Evolutionary conservation across 2,329 filamentous ascomycete species (phyloP), one percentile per base, ranked within the genome.

Genomic region (Nothomitra cinnamomea): DNA sequence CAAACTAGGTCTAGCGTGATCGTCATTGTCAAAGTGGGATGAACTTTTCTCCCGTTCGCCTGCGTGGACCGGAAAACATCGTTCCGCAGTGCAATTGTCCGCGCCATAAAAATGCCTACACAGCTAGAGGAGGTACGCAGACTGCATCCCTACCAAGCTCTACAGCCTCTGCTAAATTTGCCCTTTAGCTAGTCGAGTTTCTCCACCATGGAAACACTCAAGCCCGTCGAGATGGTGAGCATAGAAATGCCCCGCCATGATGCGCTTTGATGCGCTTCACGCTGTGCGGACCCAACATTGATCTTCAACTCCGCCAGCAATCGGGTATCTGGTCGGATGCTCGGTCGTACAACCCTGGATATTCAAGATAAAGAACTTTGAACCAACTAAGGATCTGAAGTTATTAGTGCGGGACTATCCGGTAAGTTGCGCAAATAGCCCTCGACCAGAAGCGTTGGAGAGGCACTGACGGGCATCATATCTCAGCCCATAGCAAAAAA

Each of bases 201-300:
- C 85, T 96, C 56, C 84, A 86, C 67, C 84, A 94, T 70, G 86
- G 86, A 56, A 95, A 94, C 65, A 87, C 87, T 42, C 85, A 95
- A 65, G 87, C 96, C 58, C 81, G 92, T 61, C 81, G 87, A 65
- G 76, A 90, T 60, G 82, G 82, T 85, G 70, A 61, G 68, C 52
- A 54, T 53, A 25, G 50, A n/a, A 45, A 25, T 24, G 54, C 21
- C 36, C 47, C 15, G 40, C 47, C 32, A 45, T 22, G 28, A 28
- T 43, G 36, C 42, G 35, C 2, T 22, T 22, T 22, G 28, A 28
- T 43, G 36, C 42, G 35, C 2, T 22, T 22, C 42, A 10, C 28
- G 10, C 19, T 12, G 24, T 15, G 28, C 12, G 24, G 38, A 45
- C 22, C 3, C 38, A 41, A 47, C 55, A 56, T 59, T 57, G 7